Conservation (phyloP, 2,329 filamentous ascomycete species). For the Fusarium sp. region DNA sequence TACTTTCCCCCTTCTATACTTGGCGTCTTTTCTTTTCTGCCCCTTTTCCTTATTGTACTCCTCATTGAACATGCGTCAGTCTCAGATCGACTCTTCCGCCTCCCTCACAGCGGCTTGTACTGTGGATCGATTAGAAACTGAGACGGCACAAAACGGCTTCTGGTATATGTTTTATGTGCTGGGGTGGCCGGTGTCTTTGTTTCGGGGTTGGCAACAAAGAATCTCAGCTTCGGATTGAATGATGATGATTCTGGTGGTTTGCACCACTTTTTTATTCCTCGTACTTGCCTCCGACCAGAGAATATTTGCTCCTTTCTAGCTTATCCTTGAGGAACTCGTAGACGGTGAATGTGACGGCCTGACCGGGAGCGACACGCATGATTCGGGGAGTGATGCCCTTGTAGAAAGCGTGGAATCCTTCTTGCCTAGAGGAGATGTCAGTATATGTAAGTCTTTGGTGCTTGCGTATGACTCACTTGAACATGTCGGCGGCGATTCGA, state of each 20-base stretch:
- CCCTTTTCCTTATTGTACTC: conserved; percentile 9
- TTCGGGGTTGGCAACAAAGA: not conserved
- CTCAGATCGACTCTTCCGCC: conserved; percentile 36
- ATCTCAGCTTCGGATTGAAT: not conserved
- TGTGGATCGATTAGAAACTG: conserved; percentile 37
- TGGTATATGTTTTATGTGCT: conserved; percentile 2
- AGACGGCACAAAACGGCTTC: conserved; percentile 11
- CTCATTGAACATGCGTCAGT: conserved; percentile 2
- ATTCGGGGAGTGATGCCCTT: conserved; percentile 98
- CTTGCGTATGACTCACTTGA: conserved; percentile 69
- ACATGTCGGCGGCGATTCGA: conserved; percentile 85
- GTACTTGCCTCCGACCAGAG: conserved; percentile 73
- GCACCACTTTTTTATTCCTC: conserved; percentile 68
- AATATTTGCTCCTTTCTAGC: conserved; percentile 75
- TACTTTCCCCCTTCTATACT: conserved; percentile 44
- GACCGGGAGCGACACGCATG: conserved; percentile 96
- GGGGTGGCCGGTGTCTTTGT: conserved; percentile 1
- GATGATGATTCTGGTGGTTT: conserved; percentile 2
- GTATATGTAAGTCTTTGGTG: not conserved
- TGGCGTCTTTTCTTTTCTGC: conserved; percentile 15
- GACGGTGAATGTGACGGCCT: conserved; percentile 84
- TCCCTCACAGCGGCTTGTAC: conserved; percentile 33
- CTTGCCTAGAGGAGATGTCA: conserved; percentile 71
- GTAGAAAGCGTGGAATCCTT: conserved; percentile 95
- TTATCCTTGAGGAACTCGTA: conserved; percentile 84